Evolutionary conservation across 2,329 filamentous ascomycete species (phyloP).

Genomic region (Thermomyces lanuginosus): DNA sequence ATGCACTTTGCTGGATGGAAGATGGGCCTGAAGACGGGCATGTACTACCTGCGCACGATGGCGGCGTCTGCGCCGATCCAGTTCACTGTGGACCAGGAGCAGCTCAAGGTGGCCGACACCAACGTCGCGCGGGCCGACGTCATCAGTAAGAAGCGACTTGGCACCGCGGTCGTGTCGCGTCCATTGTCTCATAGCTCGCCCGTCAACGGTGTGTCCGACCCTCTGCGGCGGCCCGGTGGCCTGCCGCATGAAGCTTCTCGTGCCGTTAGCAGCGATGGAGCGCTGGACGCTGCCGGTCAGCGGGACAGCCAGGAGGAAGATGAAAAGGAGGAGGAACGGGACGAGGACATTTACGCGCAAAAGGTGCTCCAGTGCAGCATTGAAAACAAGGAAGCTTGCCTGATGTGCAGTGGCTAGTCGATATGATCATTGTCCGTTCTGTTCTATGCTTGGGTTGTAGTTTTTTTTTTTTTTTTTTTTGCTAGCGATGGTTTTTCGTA

Average conservation of each 20-base stretch:
- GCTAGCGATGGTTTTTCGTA: too few relatives aligned
- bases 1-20: constrained; percentile 99
- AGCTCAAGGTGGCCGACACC: constrained; percentile 72
- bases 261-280: constrained; percentile 51
- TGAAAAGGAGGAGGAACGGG: constrained; percentile 54
- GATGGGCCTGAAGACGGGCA: constrained; percentile 96
- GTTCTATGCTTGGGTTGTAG: background rate
- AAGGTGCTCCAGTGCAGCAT: constrained; percentile 89
- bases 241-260: too few relatives aligned
- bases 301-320: constrained; percentile 51
- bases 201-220: constrained; percentile 28
- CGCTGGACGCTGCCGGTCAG: constrained; percentile 41
- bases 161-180: constrained; percentile 36
- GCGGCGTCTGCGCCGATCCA: constrained; percentile 93
- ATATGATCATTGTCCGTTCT: background rate
- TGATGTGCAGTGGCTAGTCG: constrained; percentile 95
- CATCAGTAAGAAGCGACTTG: constrained; percentile 52
- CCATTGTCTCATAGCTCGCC: constrained; percentile 41
- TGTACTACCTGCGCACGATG: constrained; percentile 99
- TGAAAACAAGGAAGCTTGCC: constrained; percentile 83
- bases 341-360: constrained; percentile 89
- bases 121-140: constrained; percentile 48
- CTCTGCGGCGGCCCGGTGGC: too few relatives aligned
- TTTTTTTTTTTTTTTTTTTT: constrained; percentile 7
- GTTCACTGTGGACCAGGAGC: constrained; percentile 96